phyloP scores from a whole-genome alignment of 345 rosid species.

The Salix udensis region DNA sequence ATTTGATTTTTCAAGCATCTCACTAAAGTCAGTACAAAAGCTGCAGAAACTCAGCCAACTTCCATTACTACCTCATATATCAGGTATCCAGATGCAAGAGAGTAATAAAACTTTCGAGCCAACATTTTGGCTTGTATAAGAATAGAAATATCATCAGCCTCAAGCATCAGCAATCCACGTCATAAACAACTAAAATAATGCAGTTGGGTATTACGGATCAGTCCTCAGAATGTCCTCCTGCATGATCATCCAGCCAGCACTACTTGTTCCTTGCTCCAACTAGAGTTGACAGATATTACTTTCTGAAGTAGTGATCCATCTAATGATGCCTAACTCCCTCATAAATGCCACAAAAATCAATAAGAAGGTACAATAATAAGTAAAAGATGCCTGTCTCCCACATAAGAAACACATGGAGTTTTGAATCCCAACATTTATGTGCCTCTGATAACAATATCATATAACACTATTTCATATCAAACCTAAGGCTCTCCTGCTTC shows the following conservation, averaged over 20 bases:
- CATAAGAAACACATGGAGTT: not conserved
- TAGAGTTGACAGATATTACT: not conserved
- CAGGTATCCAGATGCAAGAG: not conserved
- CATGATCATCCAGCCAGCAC: not conserved
- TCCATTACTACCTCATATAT: not conserved
- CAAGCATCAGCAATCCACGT: not conserved
- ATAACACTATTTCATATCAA: not conserved
- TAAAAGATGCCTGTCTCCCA: not conserved
- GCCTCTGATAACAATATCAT: not conserved
- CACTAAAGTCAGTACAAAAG: not conserved
- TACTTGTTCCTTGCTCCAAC: not conserved
- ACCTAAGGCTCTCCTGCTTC: not conserved
- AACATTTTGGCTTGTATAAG: not conserved
- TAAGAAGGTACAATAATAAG: not conserved
- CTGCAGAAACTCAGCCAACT: not conserved
- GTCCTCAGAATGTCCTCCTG: not conserved
- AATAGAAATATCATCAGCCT: not conserved
- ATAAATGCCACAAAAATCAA: not conserved
- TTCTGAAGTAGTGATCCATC: not conserved
- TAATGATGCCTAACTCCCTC: not conserved
- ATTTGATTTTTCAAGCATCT: not conserved
- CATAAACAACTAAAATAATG: not conserved
- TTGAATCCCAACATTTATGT: not conserved
- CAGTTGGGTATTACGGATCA: not conserved
- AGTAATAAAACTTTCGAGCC: not conserved